These are phyloP conservation scores for Metarhizium guizhouense DNA, from an alignment of 2,329 filamentous ascomycete genomes.

Conservation along the genomic window DNA sequence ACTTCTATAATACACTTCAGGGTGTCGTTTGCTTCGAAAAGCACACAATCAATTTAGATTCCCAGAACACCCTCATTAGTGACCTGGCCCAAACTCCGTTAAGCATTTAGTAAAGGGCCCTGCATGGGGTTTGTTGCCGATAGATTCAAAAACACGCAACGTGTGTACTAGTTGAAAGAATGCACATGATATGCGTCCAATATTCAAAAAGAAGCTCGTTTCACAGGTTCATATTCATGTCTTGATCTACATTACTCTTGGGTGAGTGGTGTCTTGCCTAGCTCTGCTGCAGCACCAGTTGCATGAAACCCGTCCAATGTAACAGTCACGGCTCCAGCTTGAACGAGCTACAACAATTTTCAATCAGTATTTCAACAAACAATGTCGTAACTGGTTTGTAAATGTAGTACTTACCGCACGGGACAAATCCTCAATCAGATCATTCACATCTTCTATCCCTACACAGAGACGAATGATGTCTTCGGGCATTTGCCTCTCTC, in stretches of 20 bases:
- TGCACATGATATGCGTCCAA: not conserved
- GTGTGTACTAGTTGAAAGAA: not conserved
- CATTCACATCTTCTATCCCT: slow-evolving; percentile 86
- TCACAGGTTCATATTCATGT: slow-evolving; percentile 1
- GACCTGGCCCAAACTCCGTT: too few relatives aligned
- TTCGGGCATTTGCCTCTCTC: slow-evolving; percentile 86
- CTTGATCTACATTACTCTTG: slow-evolving; percentile 7
- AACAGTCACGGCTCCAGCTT: slow-evolving; percentile 86
- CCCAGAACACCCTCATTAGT: too few relatives aligned
- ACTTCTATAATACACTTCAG: too few relatives aligned
- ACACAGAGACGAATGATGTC: slow-evolving; percentile 94
- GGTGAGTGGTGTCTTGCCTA: slow-evolving; percentile 21
- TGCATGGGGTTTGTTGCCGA: too few relatives aligned
- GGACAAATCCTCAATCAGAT: slow-evolving; percentile 86
- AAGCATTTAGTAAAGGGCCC: too few relatives aligned
- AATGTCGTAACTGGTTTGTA: not conserved
- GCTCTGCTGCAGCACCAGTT: slow-evolving; percentile 21
- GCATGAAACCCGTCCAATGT: slow-evolving; percentile 77
- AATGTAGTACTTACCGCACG: slow-evolving; percentile 62
- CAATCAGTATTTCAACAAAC: not conserved
- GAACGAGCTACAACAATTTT: slow-evolving; percentile 55
- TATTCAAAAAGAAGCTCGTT: not conserved
- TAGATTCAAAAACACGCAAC: too few relatives aligned
- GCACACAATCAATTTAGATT: too few relatives aligned
- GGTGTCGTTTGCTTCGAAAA: too few relatives aligned